phyloP scores from a whole-genome alignment of 2,329 filamentous ascomycete species.

The Dothiorella sarmentorum region DNA sequence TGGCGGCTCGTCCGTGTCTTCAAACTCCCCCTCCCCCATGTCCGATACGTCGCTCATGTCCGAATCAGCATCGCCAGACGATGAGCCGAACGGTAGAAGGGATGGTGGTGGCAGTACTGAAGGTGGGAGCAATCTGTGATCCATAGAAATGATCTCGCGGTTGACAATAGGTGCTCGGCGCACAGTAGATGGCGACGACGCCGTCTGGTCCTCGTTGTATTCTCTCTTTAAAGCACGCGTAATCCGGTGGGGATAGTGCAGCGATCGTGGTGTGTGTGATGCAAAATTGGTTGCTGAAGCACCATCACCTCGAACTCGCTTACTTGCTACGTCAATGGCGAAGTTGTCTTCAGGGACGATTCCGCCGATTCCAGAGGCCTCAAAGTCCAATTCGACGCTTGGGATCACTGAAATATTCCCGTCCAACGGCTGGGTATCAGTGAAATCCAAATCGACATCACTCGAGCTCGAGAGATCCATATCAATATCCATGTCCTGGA shows the following conservation, averaged over 20 bases:
- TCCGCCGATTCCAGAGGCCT: conserved; percentile 56
- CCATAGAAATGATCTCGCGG: conserved; percentile 54
- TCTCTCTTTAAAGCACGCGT: neutral
- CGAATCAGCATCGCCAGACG: conserved; percentile 34
- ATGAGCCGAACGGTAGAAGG: conserved; percentile 40
- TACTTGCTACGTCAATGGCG: conserved; percentile 47
- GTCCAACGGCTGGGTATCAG: neutral
- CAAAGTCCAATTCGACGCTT: conserved; percentile 40
- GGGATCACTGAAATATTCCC: neutral
- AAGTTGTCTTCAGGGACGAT: conserved; percentile 57
- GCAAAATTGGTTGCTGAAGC: neutral
- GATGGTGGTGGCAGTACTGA: conserved; percentile 45
- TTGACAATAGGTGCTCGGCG: neutral
- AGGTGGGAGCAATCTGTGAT: conserved; percentile 60
- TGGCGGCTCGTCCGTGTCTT: conserved; percentile 15
- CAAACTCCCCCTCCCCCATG: conserved; percentile 31
- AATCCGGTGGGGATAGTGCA: neutral
- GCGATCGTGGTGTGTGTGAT: neutral
- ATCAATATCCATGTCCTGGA: conserved; percentile 4
- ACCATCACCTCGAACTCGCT: conserved; percentile 19
- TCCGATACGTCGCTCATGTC: conserved; percentile 32
- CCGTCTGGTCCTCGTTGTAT: neutral
- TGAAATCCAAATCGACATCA: neutral
- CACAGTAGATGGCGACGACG: too few relatives aligned
- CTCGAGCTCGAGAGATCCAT: neutral